Evolutionary conservation across 306 rosid species (phyloP).

Genomic region (Cucurbita maxima): DNA sequence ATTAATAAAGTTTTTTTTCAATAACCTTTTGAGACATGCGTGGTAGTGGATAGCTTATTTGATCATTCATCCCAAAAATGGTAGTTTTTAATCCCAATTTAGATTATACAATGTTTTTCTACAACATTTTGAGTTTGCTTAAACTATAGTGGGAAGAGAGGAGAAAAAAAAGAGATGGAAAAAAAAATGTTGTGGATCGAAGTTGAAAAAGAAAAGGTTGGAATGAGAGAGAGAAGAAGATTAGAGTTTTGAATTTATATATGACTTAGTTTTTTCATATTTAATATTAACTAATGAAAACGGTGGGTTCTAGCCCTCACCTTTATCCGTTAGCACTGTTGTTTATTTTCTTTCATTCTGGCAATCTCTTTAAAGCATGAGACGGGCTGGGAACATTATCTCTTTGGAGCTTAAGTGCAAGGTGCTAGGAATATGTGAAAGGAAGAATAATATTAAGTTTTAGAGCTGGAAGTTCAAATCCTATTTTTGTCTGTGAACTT

Average conservation of each 20-base stretch:
- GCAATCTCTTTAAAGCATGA: background rate
- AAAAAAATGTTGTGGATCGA: too few relatives aligned
- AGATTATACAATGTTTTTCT: too few relatives aligned
- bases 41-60: too few relatives aligned
- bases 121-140: too few relatives aligned
- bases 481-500: background rate
- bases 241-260: background rate
- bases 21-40: too few relatives aligned
- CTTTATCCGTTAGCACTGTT: background rate
- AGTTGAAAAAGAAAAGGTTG: too few relatives aligned
- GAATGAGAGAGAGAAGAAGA: too few relatives aligned
- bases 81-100: too few relatives aligned
- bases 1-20: too few relatives aligned
- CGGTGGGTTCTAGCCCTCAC: background rate
- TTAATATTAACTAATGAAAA: background rate
- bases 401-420: background rate
- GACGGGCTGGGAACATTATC: background rate
- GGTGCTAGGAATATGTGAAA: background rate
- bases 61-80: too few relatives aligned
- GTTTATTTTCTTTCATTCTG: background rate
- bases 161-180: too few relatives aligned
- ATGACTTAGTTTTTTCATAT: background rate
- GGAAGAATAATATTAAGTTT: background rate
- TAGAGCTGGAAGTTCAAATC: background rate
- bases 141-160: too few relatives aligned